Evolutionary conservation across 805 yeast genomes (phyloP).

Genomic region (Yamadazyma phyllophila): DNA sequence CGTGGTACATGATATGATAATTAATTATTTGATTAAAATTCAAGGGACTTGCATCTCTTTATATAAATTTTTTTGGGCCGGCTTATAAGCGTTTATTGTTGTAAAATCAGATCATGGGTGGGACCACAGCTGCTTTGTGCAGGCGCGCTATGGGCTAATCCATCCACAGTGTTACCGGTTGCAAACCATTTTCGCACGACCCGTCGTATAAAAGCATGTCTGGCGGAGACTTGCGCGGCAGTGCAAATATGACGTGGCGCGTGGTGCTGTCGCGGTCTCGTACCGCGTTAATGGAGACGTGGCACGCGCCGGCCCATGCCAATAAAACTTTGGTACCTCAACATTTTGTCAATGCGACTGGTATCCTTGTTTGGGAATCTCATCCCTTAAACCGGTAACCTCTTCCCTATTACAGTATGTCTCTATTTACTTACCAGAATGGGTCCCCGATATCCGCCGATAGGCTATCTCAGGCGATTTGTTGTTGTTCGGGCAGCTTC

Average conservation of each 20-base stretch:
- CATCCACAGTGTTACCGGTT: slow-evolving; percentile 2
- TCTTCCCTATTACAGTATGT: neutral
- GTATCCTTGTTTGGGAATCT: neutral
- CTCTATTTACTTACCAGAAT: neutral
- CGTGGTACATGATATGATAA: slow-evolving; percentile 2
- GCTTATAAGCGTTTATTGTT: neutral
- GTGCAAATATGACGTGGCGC: neutral
- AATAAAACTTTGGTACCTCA: neutral
- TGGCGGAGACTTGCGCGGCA: no score
- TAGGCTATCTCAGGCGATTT: neutral
- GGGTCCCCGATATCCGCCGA: neutral
- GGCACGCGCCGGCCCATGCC: no score
- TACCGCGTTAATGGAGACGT: no score
- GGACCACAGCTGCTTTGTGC: slow-evolving; percentile 8
- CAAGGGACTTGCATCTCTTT: neutral
- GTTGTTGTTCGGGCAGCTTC: no score
- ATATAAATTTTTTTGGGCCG: slow-evolving; percentile 1
- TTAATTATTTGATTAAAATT: neutral
- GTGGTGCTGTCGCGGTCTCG: neutral
- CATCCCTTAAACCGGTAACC: neutral
- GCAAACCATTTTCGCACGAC: neutral
- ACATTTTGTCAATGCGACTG: neutral
- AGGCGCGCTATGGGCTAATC: slow-evolving; percentile 1
- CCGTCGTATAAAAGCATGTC: neutral
- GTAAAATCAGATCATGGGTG: slow-evolving; percentile 8